Evolutionary conservation across 768 basidiomycete genomes (phyloP), one percentile per base, ranked within the genome.

Genomic region (Rhodotorula taiwanensis): DNA sequence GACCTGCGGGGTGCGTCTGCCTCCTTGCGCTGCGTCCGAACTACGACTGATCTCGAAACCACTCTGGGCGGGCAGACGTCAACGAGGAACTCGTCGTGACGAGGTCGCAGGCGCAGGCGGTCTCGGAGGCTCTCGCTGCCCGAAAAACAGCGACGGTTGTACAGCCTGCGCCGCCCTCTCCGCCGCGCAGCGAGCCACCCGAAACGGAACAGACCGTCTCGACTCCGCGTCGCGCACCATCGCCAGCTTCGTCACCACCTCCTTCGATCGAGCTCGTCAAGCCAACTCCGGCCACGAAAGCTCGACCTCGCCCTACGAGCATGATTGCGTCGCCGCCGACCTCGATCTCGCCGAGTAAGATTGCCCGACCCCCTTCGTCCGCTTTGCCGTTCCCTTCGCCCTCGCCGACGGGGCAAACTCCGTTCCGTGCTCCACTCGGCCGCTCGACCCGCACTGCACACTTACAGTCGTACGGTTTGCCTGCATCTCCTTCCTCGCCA

Each of bases 1-100:
- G 93, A 98, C 73, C 77, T 97, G 45, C 80, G 92, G 83, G 94
- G 94, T 89, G 69, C 64, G 79, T 67, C 33, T 16, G 15, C 13
- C 25, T 70, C 16, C 6, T 16, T 0, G 9, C 11, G 3, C 27
- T 30, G 21, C 49, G 23, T 45, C n/a, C 3, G 30, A 10, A 21
- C 28, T 51, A 9, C 25, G 36, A 39, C 36, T 39, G 36, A 39
- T 16, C 16, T 39, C 36, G 36, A 39, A 16, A 16, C 1, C n/a
- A 16, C 16, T 14, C 18, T 0, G 11, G 8, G 6, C 21, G 6
- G 18, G 20, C 51, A 65, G 69, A 70, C 28, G 34, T 70, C 21
- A 39, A 57, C 34, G 69, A 70, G 25, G 69, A 70, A 28, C 41
- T 70, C 15, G 43, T 45, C 0, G 27, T 62, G 41, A 47, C 62